These are phyloP conservation scores for Macaranga tanarius DNA, from an alignment of 441 rosid species.

Conservation along the genomic window DNA sequence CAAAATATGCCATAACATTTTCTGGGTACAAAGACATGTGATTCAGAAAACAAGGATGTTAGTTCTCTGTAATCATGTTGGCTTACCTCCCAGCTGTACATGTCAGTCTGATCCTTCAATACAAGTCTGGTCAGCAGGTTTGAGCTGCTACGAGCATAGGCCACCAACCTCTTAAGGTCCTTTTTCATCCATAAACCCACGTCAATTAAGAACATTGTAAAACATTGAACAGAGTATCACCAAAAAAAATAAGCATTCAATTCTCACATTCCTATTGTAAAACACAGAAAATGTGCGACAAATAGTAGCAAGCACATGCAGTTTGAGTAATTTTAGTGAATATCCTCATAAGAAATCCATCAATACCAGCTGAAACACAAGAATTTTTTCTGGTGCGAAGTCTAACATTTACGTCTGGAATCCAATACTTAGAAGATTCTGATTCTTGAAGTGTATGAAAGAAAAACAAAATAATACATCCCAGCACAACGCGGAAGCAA, in stretches of 20 bases:
- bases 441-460: too few relatives aligned
- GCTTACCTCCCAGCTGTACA: constrained; percentile 86
- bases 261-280: neutral
- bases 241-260: neutral
- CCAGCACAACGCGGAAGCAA: neutral
- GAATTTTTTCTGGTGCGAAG: neutral
- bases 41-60: constrained; percentile 10
- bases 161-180: constrained; percentile 84
- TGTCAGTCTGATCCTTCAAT: constrained; percentile 51
- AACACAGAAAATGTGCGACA: neutral
- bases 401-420: neutral
- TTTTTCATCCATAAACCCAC: constrained; percentile 34
- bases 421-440: neutral
- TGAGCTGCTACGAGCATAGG: constrained; percentile 92
- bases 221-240: neutral
- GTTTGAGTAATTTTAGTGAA: constrained; percentile 1
- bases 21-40: constrained; percentile 1
- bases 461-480: neutral
- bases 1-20: constrained; percentile 6
- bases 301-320: neutral
- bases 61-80: constrained; percentile 6
- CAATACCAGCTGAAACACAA: neutral
- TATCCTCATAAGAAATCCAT: constrained; percentile 4
- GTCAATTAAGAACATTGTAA: constrained; percentile 12
- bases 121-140: constrained; percentile 67